Base-by-base conservation (phyloP, 208 protist genomes). In the Leishmania turanica region DNA sequence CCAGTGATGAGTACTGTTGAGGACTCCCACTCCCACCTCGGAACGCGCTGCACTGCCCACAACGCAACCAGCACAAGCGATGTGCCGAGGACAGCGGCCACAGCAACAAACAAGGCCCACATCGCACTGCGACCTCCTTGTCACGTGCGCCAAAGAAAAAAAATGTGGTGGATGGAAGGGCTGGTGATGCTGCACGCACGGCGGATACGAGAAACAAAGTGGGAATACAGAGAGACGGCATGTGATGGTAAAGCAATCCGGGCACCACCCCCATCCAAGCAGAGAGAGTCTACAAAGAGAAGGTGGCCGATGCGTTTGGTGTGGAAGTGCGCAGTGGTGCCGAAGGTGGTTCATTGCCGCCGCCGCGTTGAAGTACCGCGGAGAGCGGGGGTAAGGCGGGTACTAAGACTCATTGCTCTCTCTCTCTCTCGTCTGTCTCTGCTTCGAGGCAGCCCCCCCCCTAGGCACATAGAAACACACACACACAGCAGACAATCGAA, bases 1-100 rank as follows among this genome's bases (percentile, higher is more conserved):
- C 96, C 96, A 19, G 93, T 97, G 58, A 98, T 80, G 47, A 97
- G 87, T 68, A 92, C 95, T 65, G 82, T 90, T 34, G 88, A 91
- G n/a, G 84, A 84, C 45, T 53, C 40, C 60, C 95, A 89, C 5
- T 88, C 79, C 88, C 90, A 93, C 21, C 81, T 76, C 9, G 88
- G 87, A n/a, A 94, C 90, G 8, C 87, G 88, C 64, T 97, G 92
- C 60, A 87, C 85, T 54, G 91, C 87, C 83, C 77, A 93, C 24
- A 42, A 54, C 13, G 88, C 89, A 1, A 58, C 77, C 40, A 51
- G 19, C 71, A 87, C 58, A n/a, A 94, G 21, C 47, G 75, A 37
- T 60, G 81, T 89, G 53, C 76, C 85, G 31, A 89, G 77, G 65
- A 87, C 49, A 24, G 65, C 51, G 15, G 21, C 70, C 49, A 40